Percentiles rank a stretch among this genome's conserved stretches.
These are phyloP conservation scores for Leccinum olivaceopallidum DNA, from an alignment of 768 basidiomycete genomes.

Conservation along the genomic window DNA sequence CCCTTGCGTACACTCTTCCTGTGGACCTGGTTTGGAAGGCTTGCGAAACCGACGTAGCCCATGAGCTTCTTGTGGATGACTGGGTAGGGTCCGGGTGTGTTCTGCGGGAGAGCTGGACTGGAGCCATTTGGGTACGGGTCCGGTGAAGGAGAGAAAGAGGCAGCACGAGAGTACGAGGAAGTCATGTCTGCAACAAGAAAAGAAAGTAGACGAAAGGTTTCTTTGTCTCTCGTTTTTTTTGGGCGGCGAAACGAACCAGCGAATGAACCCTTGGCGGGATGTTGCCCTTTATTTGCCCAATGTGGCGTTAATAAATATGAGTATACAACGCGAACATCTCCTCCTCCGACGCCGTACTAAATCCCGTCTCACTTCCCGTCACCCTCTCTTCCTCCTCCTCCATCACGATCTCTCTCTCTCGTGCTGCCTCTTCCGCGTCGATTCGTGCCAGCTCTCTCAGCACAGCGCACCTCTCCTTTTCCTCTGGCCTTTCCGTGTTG, in stretches of 20 bases:
- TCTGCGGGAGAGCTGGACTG: constrained; percentile 54
- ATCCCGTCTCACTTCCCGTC: not conserved
- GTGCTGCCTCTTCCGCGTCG: constrained; percentile 24
- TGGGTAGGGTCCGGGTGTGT: constrained; percentile 33
- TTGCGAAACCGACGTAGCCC: constrained; percentile 96
- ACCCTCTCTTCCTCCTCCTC: not conserved
- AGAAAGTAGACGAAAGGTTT: constrained; percentile 30
- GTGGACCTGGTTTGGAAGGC: constrained; percentile 99
- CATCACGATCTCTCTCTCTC: not conserved
- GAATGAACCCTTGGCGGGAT: constrained; percentile 22
- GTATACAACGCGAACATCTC: constrained; percentile 46
- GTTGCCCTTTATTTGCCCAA: constrained; percentile 36
- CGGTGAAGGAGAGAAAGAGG: constrained; percentile 52
- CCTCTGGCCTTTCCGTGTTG: constrained; percentile 6
- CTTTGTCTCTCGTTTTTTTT: constrained; percentile 50
- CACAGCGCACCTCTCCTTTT: not conserved
- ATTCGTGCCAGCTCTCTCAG: constrained; percentile 17
- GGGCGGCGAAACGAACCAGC: constrained; percentile 42
- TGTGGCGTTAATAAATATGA: constrained; percentile 33
- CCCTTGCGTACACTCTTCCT: constrained; percentile 97
- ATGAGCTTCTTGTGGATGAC: constrained; percentile 87
- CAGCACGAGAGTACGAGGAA: constrained; percentile 67
- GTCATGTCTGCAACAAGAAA: constrained; percentile 52
- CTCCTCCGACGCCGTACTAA: not conserved
- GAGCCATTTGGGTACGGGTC: constrained; percentile 66